Conservation (phyloP, 1,284 basidiomycete species). For the Irpex rosettiformis region DNA sequence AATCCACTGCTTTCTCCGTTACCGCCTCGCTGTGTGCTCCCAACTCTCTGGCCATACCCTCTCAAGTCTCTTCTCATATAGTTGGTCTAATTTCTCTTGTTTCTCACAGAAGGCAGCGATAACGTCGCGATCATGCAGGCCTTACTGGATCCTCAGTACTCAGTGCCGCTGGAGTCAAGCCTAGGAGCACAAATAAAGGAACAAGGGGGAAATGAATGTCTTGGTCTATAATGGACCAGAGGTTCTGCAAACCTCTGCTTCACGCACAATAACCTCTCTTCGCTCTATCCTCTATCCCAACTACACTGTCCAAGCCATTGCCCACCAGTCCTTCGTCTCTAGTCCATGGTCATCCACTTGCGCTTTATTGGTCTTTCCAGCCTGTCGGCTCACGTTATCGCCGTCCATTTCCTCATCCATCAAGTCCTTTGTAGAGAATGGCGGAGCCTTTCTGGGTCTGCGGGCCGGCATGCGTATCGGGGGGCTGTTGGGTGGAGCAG, state of each 20-base stretch:
- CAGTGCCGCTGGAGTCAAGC: background rate
- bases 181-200: background rate
- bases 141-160: background rate
- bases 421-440: conserved; percentile 58
- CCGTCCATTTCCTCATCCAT: conserved; percentile 49
- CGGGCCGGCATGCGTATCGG: conserved; percentile 19
- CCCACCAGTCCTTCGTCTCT: conserved; percentile 50
- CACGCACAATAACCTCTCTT: conserved; percentile 54
- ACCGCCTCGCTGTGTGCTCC: no score
- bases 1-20: no score
- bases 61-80: background rate
- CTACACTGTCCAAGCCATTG: conserved; percentile 75
- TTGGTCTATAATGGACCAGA: conserved; percentile 79
- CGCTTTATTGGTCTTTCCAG: conserved; percentile 76
- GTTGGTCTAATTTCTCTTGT: background rate
- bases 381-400: conserved; percentile 49
- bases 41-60: no score
- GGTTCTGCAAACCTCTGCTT: conserved; percentile 54
- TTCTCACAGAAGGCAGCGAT: background rate
- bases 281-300: conserved; percentile 61
- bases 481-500: conserved; percentile 15
- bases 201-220: conserved; percentile 57
- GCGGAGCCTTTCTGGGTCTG: conserved; percentile 47
- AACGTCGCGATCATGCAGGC: background rate
- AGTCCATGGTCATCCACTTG: conserved; percentile 79